Percentiles rank a stretch among this genome's conserved stretches.
Evolutionary conservation across 2,329 filamentous ascomycete genomes (phyloP).

Genomic region (Botryotinia globosa): DNA sequence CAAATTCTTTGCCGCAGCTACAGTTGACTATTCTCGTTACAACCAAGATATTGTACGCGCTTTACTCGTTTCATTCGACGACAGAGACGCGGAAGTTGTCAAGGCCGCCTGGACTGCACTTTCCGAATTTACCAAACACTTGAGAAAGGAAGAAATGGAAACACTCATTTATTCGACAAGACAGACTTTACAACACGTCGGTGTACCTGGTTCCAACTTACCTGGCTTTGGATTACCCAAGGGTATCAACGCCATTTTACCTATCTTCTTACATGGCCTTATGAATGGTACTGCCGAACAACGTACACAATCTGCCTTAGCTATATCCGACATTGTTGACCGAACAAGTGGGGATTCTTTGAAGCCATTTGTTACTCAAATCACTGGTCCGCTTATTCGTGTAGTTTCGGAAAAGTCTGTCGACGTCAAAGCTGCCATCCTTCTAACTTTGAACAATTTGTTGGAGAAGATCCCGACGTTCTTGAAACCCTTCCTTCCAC

Average conservation of each 20-base stretch:
- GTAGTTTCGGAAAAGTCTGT: constrained; percentile 95
- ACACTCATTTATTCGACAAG: constrained; percentile 81
- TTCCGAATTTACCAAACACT: constrained; percentile 79
- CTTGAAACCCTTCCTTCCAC: constrained; percentile 93
- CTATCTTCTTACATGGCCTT: constrained; percentile 95
- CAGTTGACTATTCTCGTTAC: constrained; percentile 91
- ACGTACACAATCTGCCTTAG: constrained; percentile 84
- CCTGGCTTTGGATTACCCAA: constrained; percentile 90
- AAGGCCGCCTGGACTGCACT: constrained; percentile 88
- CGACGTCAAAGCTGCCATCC: constrained; percentile 92
- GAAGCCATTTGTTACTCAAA: constrained; percentile 94
- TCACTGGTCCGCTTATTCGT: constrained; percentile 95
- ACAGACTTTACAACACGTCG: constrained; percentile 82
- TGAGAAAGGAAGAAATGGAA: constrained; percentile 98
- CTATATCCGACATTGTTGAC: constrained; percentile 94
- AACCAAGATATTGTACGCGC: constrained; percentile 92
- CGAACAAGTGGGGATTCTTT: constrained; percentile 82
- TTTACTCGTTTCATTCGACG: constrained; percentile 88
- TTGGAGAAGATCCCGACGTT: constrained; percentile 95
- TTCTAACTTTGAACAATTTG: constrained; percentile 90
- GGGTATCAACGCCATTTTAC: constrained; percentile 92
- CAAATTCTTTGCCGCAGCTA: constrained; percentile 77
- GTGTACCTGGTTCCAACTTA: constrained; percentile 78
- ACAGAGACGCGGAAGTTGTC: constrained; percentile 77
- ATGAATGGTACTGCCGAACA: constrained; percentile 96